Conservation (phyloP, 208 protist species). For the Leishmania major region DNA sequence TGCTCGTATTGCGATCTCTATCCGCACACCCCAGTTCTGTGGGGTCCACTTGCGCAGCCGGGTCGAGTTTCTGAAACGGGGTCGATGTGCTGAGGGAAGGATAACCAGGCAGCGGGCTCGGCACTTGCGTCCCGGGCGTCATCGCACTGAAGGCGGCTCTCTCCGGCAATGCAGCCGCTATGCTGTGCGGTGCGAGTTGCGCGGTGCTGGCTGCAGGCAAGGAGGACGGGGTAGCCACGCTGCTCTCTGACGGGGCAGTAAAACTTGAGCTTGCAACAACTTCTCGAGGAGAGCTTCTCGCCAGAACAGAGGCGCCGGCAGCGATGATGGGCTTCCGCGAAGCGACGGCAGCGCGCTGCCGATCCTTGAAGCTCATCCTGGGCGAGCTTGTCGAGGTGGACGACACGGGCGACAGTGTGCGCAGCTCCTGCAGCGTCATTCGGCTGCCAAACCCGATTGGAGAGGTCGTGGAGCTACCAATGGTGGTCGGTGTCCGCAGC, state of each 20-base stretch:
- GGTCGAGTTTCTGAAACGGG: neutral
- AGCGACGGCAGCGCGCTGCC: conserved; percentile 12
- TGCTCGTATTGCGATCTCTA: too few relatives aligned
- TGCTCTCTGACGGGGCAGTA: neutral
- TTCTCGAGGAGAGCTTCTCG: neutral
- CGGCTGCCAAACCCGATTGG: neutral
- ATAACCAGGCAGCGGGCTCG: neutral
- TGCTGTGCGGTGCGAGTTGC: neutral
- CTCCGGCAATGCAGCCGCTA: neutral
- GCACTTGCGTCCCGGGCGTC: neutral
- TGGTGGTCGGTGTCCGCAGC: neutral
- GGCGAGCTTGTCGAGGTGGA: conserved; percentile 3
- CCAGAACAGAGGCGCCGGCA: neutral
- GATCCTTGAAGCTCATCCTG: conserved; percentile 25
- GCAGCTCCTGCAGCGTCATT: neutral
- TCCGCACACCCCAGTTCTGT: neutral
- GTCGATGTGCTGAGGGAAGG: neutral
- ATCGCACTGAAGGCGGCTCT: neutral
- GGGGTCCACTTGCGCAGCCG: neutral
- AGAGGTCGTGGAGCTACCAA: neutral
- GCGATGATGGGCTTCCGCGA: neutral
- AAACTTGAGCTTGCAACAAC: neutral
- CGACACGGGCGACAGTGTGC: neutral
- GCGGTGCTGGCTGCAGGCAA: neutral
- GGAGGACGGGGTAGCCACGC: neutral